Conservation (phyloP, 768 basidiomycete genomes). For the Ramaria rubella region DNA sequence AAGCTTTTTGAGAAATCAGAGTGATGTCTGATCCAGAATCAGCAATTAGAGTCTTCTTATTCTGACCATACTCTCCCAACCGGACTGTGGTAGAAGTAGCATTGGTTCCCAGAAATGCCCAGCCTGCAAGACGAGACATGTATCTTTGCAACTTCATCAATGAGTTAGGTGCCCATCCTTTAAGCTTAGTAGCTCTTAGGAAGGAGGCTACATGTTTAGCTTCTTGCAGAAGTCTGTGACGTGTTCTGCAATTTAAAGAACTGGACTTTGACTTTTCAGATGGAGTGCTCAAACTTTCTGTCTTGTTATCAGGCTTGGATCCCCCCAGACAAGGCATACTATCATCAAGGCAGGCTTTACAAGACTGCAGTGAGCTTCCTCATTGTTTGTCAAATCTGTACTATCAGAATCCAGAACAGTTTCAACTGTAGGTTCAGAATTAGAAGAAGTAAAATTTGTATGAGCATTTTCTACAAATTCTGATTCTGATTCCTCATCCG, state of each 20-base stretch:
- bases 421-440: too few relatives aligned
- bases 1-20: slow-evolving; percentile 22
- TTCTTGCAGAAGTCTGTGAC: background rate
- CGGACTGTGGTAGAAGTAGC: slow-evolving; percentile 18
- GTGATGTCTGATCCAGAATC: slow-evolving; percentile 34
- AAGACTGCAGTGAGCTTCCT: too few relatives aligned
- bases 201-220: background rate
- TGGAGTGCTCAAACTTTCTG: too few relatives aligned
- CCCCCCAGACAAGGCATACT: too few relatives aligned
- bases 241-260: slow-evolving; percentile 10
- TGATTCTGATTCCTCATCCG: too few relatives aligned
- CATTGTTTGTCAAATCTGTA: too few relatives aligned
- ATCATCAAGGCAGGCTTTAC: too few relatives aligned
- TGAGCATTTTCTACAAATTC: too few relatives aligned
- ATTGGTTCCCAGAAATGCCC: slow-evolving; percentile 27
- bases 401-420: too few relatives aligned
- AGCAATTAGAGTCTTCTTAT: slow-evolving; percentile 13
- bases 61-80: slow-evolving; percentile 3
- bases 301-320: too few relatives aligned
- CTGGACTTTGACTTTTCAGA: slow-evolving; percentile 17
- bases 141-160: background rate
- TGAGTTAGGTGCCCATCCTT: background rate
- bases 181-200: background rate
- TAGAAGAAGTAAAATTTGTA: too few relatives aligned
- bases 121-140: slow-evolving; percentile 25